Evolutionary conservation across 768 basidiomycete genomes (phyloP).

Genomic region (Suillus plorans): DNA sequence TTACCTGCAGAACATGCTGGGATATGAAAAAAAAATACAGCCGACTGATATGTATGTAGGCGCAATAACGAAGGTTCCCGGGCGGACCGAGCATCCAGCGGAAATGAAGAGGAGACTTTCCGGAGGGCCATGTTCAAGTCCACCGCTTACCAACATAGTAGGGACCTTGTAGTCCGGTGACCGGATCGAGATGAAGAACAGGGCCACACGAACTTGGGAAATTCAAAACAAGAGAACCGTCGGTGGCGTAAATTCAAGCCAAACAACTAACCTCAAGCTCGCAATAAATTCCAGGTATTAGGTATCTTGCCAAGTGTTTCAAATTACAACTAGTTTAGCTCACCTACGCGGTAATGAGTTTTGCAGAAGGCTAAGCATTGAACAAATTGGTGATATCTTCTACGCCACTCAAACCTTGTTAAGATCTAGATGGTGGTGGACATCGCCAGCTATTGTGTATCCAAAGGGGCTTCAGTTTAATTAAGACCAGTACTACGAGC

Average conservation of each 20-base stretch:
- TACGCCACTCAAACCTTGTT: constrained; percentile 2
- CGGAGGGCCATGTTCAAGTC: not conserved
- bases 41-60: not conserved
- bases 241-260: not conserved
- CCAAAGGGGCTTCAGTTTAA: not conserved
- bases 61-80: not conserved
- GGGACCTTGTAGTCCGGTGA: not conserved
- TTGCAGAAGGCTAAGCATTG: not conserved
- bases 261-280: not conserved
- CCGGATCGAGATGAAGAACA: not conserved
- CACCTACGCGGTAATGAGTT: constrained; percentile 3
- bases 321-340: not conserved
- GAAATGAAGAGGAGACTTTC: not conserved
- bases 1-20: not conserved
- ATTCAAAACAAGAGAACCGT: not conserved
- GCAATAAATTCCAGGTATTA: not conserved
- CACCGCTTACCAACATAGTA: not conserved
- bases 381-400: not conserved
- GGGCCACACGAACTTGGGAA: constrained; percentile 3
- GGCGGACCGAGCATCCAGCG: not conserved
- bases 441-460: not conserved
- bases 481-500: not conserved
- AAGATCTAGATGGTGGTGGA: not conserved
- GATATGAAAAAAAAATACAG: not conserved
- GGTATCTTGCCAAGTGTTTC: not conserved